phyloP scores from a whole-genome alignment of 169 alveolate species.

The Eimeria sp. region DNA sequence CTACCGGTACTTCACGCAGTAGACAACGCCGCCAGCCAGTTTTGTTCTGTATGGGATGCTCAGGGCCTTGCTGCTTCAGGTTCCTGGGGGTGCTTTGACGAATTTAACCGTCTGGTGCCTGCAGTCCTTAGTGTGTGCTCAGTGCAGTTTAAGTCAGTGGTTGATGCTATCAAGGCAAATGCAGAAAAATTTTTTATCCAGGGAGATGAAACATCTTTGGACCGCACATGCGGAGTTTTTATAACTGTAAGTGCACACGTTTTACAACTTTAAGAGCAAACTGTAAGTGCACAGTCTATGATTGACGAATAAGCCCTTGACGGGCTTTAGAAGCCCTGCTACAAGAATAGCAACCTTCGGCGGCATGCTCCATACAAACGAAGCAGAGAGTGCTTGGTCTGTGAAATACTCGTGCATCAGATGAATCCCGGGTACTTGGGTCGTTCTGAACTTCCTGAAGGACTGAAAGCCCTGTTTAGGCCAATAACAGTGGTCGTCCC shows the following conservation, averaged over 20 bases:
- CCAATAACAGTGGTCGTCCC: constrained; percentile 98
- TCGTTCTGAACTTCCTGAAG: constrained; percentile 98
- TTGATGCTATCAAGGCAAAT: constrained; percentile 95
- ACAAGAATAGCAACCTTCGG: background rate
- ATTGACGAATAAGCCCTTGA: background rate
- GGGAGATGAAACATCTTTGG: constrained; percentile 95
- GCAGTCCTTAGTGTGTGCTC: constrained; percentile 98
- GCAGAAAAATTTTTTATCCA: constrained; percentile 90
- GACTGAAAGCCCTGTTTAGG: constrained; percentile 97
- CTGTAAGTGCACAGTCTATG: constrained; percentile 78
- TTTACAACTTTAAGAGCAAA: constrained; percentile 93
- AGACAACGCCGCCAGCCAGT: background rate
- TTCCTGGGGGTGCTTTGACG: constrained; percentile 99
- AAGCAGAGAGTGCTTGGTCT: background rate
- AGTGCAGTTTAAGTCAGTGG: constrained; percentile 97
- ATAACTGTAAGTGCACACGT: constrained; percentile 89
- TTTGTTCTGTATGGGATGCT: background rate
- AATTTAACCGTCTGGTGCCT: constrained; percentile 97
- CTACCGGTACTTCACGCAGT: background rate
- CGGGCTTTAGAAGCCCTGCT: background rate
- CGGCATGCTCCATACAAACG: background rate
- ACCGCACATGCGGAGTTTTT: constrained; percentile 97
- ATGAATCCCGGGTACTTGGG: constrained; percentile 98
- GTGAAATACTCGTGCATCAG: constrained; percentile 9
- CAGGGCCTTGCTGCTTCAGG: constrained; percentile 98